Evolutionary conservation across 352 stramenopile genomes (phyloP).

Genomic region (Phytophthora citrophthora): DNA sequence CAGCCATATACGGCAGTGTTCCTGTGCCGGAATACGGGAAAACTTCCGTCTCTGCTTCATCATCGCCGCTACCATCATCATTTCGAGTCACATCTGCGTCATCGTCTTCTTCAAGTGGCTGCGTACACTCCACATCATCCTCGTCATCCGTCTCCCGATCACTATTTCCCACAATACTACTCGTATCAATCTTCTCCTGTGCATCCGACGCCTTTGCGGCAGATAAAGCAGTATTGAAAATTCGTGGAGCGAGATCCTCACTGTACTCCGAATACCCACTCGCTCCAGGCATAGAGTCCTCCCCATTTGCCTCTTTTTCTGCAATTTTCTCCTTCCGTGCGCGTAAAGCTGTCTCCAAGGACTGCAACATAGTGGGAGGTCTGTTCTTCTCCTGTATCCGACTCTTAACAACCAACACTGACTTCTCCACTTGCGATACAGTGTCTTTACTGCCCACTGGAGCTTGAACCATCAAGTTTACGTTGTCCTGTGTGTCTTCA

Average conservation of each 20-base stretch:
- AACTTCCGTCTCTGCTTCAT: conserved; percentile 27
- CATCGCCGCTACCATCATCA: conserved; percentile 6
- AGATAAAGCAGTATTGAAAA: conserved; percentile 14
- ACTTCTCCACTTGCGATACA: too few relatives aligned
- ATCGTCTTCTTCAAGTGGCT: conserved; percentile 48
- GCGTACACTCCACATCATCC: conserved; percentile 47
- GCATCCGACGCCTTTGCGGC: conserved; percentile 5
- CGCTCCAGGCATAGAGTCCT: conserved; percentile 8
- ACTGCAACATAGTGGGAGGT: conserved; percentile 22
- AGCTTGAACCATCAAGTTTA: conserved; percentile 2
- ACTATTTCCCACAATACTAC: conserved; percentile 19
- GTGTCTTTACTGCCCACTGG: conserved; percentile 1
- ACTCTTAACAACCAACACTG: too few relatives aligned
- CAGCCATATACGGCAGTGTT: conserved; percentile 25
- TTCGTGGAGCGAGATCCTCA: conserved; percentile 34
- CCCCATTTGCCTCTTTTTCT: neutral
- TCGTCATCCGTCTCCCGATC: conserved; percentile 31
- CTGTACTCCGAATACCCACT: conserved; percentile 36
- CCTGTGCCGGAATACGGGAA: conserved; percentile 29
- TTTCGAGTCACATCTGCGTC: conserved; percentile 16
- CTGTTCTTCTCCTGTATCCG: too few relatives aligned
- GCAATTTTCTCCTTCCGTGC: conserved; percentile 24
- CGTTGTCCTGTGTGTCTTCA: conserved; percentile 62
- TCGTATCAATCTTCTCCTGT: conserved; percentile 15
- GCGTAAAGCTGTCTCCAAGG: conserved; percentile 31